Base-by-base conservation (phyloP, 1,284 basidiomycete genomes). In the Vanrija humicola region DNA sequence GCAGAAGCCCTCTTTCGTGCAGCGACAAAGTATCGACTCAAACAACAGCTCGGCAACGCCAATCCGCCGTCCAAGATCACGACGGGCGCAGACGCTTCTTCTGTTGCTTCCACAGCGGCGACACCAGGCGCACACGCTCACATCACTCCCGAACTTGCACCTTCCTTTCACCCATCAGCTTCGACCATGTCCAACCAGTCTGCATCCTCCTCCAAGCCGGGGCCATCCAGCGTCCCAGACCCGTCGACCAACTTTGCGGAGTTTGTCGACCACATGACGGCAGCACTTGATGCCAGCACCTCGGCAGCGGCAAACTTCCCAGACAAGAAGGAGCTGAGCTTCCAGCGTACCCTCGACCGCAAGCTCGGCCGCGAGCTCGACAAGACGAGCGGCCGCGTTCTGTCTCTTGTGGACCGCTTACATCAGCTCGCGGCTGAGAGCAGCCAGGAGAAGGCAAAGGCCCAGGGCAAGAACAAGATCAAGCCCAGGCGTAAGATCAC, bases 321-420 rank as follows among this genome's bases (percentile, higher is more conserved):
- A 0, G 68, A 73, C 2, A 73, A 78, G 54, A 77, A 75, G 10
- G 91, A 94, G 75, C 78, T 95, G 56, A 77, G 81, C 44, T 95
- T 94, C 73, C 88, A 95, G 75, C 84, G 88, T 40, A 89, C 91
- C 3, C 82, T 96, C 61, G 87, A 94, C 73, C 76, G 82, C 15
- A 79, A 78, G 14, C 81, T 95, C 58, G 86, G 85, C 2, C 80
- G 67, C 38, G 64, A 65, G 0, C 48, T 76, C 12, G 73, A 76
- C 51, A 56, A 50, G 19, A 64, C 71, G 1, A 64, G 64, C 18
- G 53, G 55, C 6, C 61, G 66, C 4, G 56, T 76, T 0, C 56
- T 77, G 15, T 68, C 75, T 1, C 72, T 92, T 28, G 83, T 86
- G 1, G 86, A 87, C 65, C 80, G 78, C 44, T 77, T 94, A 8